Evolutionary conservation across 805 yeast species (phyloP).

Genomic region (Yarrowia yakushimensis): DNA sequence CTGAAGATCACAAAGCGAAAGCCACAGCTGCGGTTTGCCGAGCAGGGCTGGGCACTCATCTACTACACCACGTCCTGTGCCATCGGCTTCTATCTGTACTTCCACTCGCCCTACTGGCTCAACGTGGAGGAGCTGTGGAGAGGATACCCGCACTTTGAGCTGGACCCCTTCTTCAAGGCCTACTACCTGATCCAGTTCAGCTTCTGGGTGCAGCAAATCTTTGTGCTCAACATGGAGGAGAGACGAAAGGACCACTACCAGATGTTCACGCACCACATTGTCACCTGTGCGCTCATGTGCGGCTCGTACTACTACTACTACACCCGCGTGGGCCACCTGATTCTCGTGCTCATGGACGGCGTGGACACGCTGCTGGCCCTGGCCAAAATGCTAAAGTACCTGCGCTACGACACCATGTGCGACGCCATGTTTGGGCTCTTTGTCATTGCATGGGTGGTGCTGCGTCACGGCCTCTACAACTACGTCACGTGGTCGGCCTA

Average conservation of each 20-base stretch:
- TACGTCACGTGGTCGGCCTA: constrained; percentile 60
- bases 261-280: constrained; percentile 85
- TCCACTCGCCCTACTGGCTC: constrained; percentile 55
- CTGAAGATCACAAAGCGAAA: constrained; percentile 47
- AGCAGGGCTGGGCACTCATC: constrained; percentile 74
- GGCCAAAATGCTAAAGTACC: constrained; percentile 76
- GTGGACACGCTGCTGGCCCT: constrained; percentile 68
- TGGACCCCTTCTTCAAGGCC: constrained; percentile 52
- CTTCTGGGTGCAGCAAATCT: constrained; percentile 76
- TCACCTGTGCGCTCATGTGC: constrained; percentile 61
- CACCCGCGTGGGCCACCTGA: constrained; percentile 73
- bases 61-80: constrained; percentile 57
- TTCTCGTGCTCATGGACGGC: constrained; percentile 75
- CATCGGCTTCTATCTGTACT: constrained; percentile 57
- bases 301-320: constrained; percentile 75
- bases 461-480: constrained; percentile 72
- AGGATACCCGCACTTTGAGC: constrained; percentile 70
- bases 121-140: constrained; percentile 56
- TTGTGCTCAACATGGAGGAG: constrained; percentile 72
- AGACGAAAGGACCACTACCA: constrained; percentile 78
- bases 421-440: constrained; percentile 68
- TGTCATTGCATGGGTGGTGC: constrained; percentile 61
- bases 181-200: constrained; percentile 74
- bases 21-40: constrained; percentile 68
- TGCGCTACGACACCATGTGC: constrained; percentile 57